Evolutionary conservation across 257 asterid species (phyloP).

Genomic region (Eustoma russellianum): DNA sequence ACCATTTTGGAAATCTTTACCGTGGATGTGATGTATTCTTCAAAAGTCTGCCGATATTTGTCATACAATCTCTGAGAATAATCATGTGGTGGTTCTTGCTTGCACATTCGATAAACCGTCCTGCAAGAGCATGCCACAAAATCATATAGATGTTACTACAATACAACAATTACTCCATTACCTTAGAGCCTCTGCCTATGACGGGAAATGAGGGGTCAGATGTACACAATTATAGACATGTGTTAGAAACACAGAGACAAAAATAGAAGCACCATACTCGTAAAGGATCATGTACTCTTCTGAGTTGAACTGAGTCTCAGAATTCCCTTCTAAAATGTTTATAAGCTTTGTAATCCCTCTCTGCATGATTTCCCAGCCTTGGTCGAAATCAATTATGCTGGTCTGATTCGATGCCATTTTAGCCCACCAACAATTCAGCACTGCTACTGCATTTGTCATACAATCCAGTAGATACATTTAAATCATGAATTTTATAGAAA

Average conservation of each 20-base stretch:
- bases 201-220: not conserved
- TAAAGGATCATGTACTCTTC: slow-evolving; percentile 93
- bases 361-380: slow-evolving; percentile 95
- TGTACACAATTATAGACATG: not conserved
- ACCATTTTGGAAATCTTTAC: slow-evolving; percentile 26
- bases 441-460: not conserved
- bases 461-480: too few relatives aligned
- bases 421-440: slow-evolving; percentile 14
- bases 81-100: slow-evolving; percentile 95
- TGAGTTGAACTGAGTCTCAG: slow-evolving; percentile 83
- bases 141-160: slow-evolving; percentile 1
- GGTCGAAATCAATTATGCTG: slow-evolving; percentile 66
- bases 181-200: too few relatives aligned
- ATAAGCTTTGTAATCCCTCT: slow-evolving; percentile 78
- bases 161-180: too few relatives aligned
- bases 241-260: not conserved
- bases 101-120: slow-evolving; percentile 95
- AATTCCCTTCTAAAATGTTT: slow-evolving; percentile 75
- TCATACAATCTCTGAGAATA: slow-evolving; percentile 92
- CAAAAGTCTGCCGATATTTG: slow-evolving; percentile 72
- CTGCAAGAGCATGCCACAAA: slow-evolving; percentile 17
- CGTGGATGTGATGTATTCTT: slow-evolving; percentile 65
- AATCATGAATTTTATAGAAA: too few relatives aligned
- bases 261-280: slow-evolving; percentile 45
- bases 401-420: slow-evolving; percentile 65